These are phyloP conservation scores for Eucalyptus caleyi DNA, from an alignment of 345 rosid genomes.

Conservation along the genomic window DNA sequence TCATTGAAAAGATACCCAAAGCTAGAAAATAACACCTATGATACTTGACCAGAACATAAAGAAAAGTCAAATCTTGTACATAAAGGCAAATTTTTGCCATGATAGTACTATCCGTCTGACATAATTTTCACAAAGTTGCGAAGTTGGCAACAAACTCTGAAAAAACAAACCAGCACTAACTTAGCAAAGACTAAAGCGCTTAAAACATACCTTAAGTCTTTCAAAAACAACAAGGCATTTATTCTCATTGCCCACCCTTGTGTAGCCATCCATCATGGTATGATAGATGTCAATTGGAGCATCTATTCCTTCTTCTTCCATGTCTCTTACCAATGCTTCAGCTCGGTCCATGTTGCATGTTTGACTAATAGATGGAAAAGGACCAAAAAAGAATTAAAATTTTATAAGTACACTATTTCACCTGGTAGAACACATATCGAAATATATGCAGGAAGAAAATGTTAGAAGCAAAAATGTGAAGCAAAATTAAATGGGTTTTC, in stretches of 20 bases:
- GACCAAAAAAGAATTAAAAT: background rate
- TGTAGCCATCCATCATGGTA: slow-evolving; percentile 98
- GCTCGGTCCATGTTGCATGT: slow-evolving; percentile 67
- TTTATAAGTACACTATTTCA: background rate
- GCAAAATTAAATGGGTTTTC: background rate
- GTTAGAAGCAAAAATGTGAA: background rate
- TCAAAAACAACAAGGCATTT: slow-evolving; percentile 80
- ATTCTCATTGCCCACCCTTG: slow-evolving; percentile 66
- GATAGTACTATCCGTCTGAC: background rate
- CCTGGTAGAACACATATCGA: background rate
- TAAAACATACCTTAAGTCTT: slow-evolving; percentile 64
- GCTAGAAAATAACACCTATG: background rate
- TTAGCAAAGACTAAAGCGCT: background rate
- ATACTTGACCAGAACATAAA: background rate
- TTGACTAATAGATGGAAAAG: slow-evolving; percentile 33
- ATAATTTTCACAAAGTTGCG: background rate
- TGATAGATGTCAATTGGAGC: slow-evolving; percentile 89
- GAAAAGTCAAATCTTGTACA: background rate
- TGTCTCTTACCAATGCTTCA: slow-evolving; percentile 80
- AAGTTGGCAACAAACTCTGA: background rate
- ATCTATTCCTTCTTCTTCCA: slow-evolving; percentile 97
- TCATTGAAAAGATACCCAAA: background rate
- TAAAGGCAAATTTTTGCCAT: background rate
- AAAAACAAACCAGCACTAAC: background rate
- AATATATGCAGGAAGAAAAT: background rate